phyloP scores from a whole-genome alignment of 805 yeast genomes.

The Yamadazyma nakazawae region DNA sequence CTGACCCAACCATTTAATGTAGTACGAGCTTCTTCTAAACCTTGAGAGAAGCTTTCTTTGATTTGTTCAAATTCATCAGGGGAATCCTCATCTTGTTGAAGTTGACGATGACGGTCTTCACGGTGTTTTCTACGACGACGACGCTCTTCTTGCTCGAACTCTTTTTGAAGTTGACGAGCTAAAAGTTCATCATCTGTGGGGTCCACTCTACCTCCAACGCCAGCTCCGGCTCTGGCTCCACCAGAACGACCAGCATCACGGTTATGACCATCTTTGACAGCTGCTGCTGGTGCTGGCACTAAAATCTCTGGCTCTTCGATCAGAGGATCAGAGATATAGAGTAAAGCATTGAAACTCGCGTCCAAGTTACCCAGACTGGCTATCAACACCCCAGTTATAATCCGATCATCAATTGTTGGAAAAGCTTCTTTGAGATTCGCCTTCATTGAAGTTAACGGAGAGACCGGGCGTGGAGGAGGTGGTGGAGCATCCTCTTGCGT shows the following conservation, averaged over 20 bases:
- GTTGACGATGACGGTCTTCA: slow-evolving; percentile 11
- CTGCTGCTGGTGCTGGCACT: slow-evolving; percentile 4
- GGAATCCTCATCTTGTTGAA: slow-evolving; percentile 20
- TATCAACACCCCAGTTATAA: slow-evolving; percentile 73
- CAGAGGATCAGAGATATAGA: slow-evolving; percentile 73
- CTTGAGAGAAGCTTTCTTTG: slow-evolving; percentile 65
- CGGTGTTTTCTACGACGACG: slow-evolving; percentile 27
- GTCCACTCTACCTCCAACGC: background rate
- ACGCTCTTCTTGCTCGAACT: slow-evolving; percentile 46
- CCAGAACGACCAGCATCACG: background rate
- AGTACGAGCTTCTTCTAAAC: slow-evolving; percentile 75
- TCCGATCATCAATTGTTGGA: slow-evolving; percentile 69
- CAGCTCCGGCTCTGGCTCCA: slow-evolving; percentile 4
- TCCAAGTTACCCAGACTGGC: slow-evolving; percentile 82
- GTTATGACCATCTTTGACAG: slow-evolving; percentile 1
- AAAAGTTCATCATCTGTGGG: slow-evolving; percentile 60
- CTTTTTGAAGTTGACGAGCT: slow-evolving; percentile 76
- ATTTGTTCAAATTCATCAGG: slow-evolving; percentile 63
- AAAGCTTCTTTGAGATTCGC: slow-evolving; percentile 79
- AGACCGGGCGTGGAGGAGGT: slow-evolving; percentile 54
- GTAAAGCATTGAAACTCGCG: slow-evolving; percentile 83
- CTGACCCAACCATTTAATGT: slow-evolving; percentile 78
- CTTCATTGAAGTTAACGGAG: slow-evolving; percentile 53
- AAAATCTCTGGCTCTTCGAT: slow-evolving; percentile 52
- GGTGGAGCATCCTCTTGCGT: slow-evolving; percentile 28